Evolutionary conservation across 2,329 filamentous ascomycete species (phyloP).

Genomic region (Epichloe festucae): DNA sequence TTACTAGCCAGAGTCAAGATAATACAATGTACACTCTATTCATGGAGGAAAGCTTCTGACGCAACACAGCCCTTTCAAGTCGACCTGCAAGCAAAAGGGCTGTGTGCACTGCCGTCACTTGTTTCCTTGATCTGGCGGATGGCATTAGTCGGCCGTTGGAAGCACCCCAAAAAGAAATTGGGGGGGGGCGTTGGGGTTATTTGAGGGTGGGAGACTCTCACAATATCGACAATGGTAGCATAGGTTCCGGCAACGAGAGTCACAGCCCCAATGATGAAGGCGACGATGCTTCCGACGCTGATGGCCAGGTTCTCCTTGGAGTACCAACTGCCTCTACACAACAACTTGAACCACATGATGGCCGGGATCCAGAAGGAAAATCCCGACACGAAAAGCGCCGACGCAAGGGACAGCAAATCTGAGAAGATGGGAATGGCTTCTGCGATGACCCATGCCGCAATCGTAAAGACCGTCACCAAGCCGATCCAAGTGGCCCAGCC

Average conservation of each 20-base stretch:
- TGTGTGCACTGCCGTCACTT: constrained; percentile 7
- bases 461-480: constrained; percentile 43
- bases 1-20: neutral
- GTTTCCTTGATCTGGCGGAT: constrained; percentile 10
- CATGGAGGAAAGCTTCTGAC: neutral
- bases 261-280: constrained; percentile 16
- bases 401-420: constrained; percentile 42
- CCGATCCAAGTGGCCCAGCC: constrained; percentile 42
- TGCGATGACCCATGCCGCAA: constrained; percentile 56
- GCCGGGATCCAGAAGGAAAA: constrained; percentile 25
- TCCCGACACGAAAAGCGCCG: constrained; percentile 33
- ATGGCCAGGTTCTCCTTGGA: constrained; percentile 14
- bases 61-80: constrained; percentile 2
- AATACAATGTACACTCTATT: neutral
- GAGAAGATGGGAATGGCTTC: constrained; percentile 61
- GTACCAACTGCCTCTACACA: constrained; percentile 15
- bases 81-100: constrained; percentile 9
- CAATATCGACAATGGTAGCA: constrained; percentile 17
- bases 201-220: constrained; percentile 10
- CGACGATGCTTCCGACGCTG: constrained; percentile 13
- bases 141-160: neutral
- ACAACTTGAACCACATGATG: constrained; percentile 28
- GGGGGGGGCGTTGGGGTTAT: neutral
- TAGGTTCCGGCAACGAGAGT: constrained; percentile 17
- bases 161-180: neutral